These are phyloP conservation scores for Oenanthe sinensis DNA, from an alignment of 129 eudicot species.

Conservation along the genomic window DNA sequence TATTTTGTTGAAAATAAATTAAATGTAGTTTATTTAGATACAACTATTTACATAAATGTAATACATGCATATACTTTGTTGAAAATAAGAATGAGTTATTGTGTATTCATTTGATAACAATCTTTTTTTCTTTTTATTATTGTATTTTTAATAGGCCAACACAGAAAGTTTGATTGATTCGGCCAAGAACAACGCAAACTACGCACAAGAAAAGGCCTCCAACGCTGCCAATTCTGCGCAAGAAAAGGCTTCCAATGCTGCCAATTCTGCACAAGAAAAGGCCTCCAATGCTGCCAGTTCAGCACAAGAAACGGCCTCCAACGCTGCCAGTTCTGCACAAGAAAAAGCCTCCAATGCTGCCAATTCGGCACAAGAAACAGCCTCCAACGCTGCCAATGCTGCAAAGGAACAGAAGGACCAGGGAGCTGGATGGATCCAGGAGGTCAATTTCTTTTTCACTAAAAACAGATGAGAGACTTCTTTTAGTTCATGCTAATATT, in stretches of 20 bases:
- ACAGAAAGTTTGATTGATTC: slow-evolving; percentile 36
- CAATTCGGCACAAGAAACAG: background rate
- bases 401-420: slow-evolving; percentile 43
- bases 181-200: slow-evolving; percentile 35
- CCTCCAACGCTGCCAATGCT: slow-evolving; percentile 5
- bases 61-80: background rate
- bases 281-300: background rate
- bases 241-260: background rate
- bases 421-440: slow-evolving; percentile 9
- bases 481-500: background rate
- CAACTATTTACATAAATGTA: too few relatives aligned
- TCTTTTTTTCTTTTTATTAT: background rate
- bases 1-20: background rate
- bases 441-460: background rate
- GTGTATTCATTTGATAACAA: background rate
- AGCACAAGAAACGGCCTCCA: background rate
- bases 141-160: slow-evolving; percentile 27
- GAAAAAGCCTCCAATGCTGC: background rate
- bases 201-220: background rate
- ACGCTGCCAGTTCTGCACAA: background rate
- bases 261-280: background rate
- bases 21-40: too few relatives aligned
- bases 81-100: background rate
- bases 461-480: background rate
- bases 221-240: background rate